These are phyloP conservation scores for Solanum virginianum DNA, from an alignment of 257 asterid species.

Conservation along the genomic window DNA sequence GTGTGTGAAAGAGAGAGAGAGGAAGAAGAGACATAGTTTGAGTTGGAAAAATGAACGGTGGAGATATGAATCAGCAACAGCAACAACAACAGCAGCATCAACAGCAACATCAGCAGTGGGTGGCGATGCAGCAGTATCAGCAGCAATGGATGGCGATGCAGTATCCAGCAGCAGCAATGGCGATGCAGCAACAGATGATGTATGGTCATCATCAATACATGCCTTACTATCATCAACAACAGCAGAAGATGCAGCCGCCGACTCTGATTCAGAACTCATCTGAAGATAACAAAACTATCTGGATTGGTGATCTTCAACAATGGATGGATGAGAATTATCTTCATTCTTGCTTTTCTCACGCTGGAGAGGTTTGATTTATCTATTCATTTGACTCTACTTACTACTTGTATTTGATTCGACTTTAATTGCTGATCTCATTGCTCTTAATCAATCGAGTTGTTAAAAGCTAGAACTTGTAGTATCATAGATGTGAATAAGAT, in stretches of 20 bases:
- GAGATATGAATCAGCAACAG: conserved; percentile 62
- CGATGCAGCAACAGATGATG: conserved; percentile 80
- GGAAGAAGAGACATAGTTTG: conserved; percentile 6
- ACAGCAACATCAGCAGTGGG: conserved; percentile 79
- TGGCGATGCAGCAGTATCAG: conserved; percentile 95
- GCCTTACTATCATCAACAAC: conserved; percentile 71
- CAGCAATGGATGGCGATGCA: conserved; percentile 98
- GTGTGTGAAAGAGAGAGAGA: background rate
- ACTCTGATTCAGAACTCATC: conserved; percentile 53
- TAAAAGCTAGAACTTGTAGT: background rate
- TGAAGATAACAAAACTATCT: conserved; percentile 85
- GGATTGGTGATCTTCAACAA: conserved; percentile 98
- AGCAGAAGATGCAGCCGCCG: conserved; percentile 20
- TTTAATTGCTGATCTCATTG: background rate
- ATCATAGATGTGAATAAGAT: background rate
- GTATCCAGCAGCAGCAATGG: conserved; percentile 57
- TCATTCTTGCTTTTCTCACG: conserved; percentile 57
- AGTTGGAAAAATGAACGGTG: conserved; percentile 48
- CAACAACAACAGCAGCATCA: conserved; percentile 33
- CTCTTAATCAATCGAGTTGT: background rate
- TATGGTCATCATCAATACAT: conserved; percentile 77
- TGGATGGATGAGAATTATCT: conserved; percentile 97
- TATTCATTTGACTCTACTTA: background rate
- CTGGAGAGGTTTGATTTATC: conserved; percentile 54
- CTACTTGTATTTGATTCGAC: background rate